Base-by-base conservation (phyloP, 331 rosid genomes). In the Cydonia oblonga region DNA sequence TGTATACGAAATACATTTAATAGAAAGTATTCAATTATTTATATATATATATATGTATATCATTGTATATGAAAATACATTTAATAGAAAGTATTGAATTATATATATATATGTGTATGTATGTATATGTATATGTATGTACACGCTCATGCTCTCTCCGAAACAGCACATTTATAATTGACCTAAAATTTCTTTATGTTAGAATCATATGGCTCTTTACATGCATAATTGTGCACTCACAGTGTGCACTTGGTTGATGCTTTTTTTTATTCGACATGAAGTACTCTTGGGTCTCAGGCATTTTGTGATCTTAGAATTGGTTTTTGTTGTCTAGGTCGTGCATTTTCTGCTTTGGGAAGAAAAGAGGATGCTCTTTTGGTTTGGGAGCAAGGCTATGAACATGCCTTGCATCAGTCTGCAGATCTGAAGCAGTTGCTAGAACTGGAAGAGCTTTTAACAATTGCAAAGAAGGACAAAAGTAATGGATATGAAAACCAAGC, bases 341-440 rank as follows among this genome's bases (percentile, higher is more conserved):
- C 97, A 7, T 78, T 87, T 82, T 84, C 86, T 71, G 81, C 96
- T 1, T 54, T 93, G 85, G 96, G 97, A 79, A 86, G 90, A 89
- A 87, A 82, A 81, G 84, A 79, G 33, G 98, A 90, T 73, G 95
- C 98, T 56, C 56, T 90, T 44, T 69, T 83, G 70, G 88, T 85
- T 20, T 93, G 92, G 98, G 91, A 91, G 85, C 85, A 80, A 86
- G 98, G 98, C 52, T 86, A 86, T 76, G 95, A 87, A 72, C 86
- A 78, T 22, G 96, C 90, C 46, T 74, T 87, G 64, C 63, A 69
- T 82, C 92, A 87, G 77, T 85, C 90, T 81, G 75, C 97, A n/a
- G 98, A 93, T 81, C 78, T 93, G 83, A 89, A 87, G 82, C 97
- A 89, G 79, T 81, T 93, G 84, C 77, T 93, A 24, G 98, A 90